Conservation (phyloP, 176 grass and related monocot species). For the Cenchrus americanus region DNA sequence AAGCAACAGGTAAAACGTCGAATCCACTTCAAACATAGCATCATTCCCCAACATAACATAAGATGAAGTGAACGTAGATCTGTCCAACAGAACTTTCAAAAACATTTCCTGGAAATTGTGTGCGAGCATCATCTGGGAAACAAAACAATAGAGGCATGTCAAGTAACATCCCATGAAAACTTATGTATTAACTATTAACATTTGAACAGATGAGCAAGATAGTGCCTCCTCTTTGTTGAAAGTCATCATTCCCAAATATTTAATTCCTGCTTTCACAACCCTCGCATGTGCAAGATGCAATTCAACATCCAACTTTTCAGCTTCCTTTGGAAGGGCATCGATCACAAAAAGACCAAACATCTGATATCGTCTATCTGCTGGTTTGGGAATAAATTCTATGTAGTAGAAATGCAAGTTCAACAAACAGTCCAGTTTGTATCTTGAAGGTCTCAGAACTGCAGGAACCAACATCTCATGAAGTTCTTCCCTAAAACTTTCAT, state of each 20-base stretch:
- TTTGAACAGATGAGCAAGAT: conserved; percentile 38
- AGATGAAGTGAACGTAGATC: conserved; percentile 68
- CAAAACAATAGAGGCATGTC: conserved; percentile 30
- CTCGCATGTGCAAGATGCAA: conserved; percentile 81
- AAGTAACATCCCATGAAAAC: conserved; percentile 23
- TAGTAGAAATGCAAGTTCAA: conserved; percentile 82
- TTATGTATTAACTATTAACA: conserved; percentile 22
- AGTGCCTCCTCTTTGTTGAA: conserved; percentile 79
- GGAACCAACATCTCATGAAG: conserved; percentile 88
- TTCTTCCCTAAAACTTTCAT: conserved; percentile 87
- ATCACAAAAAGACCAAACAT: conserved; percentile 94
- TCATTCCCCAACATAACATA: conserved; percentile 62
- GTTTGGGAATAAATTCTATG: conserved; percentile 76
- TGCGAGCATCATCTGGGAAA: conserved; percentile 70
- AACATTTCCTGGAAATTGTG: conserved; percentile 93
- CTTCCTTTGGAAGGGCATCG: conserved; percentile 72
- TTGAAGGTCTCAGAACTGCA: conserved; percentile 60
- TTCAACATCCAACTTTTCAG: conserved; percentile 80
- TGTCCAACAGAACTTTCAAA: conserved; percentile 84
- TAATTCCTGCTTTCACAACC: conserved; percentile 81
- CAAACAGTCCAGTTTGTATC: conserved; percentile 48
- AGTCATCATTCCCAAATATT: conserved; percentile 53
- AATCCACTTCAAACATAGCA: conserved; percentile 45
- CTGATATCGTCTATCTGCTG: conserved; percentile 77
- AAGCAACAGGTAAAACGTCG: conserved; percentile 82